Base-by-base conservation (phyloP, 148 eudicot genomes). In the Euryodendron excelsum region DNA sequence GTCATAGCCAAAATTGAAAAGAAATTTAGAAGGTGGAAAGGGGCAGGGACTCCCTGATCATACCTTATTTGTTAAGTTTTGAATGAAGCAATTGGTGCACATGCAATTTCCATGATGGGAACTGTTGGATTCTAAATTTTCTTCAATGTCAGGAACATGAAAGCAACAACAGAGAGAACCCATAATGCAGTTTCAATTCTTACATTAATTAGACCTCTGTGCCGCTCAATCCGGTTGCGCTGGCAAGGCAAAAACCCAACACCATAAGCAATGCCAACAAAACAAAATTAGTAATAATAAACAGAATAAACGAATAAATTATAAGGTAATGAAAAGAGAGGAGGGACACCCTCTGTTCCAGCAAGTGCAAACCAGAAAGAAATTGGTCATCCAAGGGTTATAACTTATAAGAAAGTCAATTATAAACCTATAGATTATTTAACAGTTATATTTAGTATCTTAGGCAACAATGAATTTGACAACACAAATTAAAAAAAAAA, bases 161-260 rank as follows among this genome's bases (percentile, higher is more conserved):
- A 85, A 80, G 72, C 88, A 85, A 47, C 81, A 30, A 74, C 82
- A 82, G 25, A 80, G 15, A 52, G 72, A 52, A 74, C 88, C 85
- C 88, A 85, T 85, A 20, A 37, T 67, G 79, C 47, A 66, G 15
- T 68, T 73, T 33, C 69, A 76, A 76, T 25, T 65, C 28, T 45
- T 63, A 64, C 53, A 50, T 73, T 14, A 20, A 18, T 31, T 7
- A 56, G 9, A 56, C n/a, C n/a, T n/a, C n/a, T n/a, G n/a, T n/a
- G n/a, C n/a, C n/a, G n/a, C n/a, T n/a, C n/a, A n/a, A n/a, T n/a
- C n/a, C n/a, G n/a, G n/a, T n/a, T n/a, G n/a, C n/a, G n/a, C n/a
- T n/a, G n/a, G 15, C 27, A 31, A 5, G 23, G n/a, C n/a, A 31
- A 30, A 9, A 33, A 20, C 0, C 48, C 6, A 50, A 28, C 45